Base-by-base conservation (phyloP, 352 stramenopile genomes). In the Phytophthora gonapodyides region DNA sequence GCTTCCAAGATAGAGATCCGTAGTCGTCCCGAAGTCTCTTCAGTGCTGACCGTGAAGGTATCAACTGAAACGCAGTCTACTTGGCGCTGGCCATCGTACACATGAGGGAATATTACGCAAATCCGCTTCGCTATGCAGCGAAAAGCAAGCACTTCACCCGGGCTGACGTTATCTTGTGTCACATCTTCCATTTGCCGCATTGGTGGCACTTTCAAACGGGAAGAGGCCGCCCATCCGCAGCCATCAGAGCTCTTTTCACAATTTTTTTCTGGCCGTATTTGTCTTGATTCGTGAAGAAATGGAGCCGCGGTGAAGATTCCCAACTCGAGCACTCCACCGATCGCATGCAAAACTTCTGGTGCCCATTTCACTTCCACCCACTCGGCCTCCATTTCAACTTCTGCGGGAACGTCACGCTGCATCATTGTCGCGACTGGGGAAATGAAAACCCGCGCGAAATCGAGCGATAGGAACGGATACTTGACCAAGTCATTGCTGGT, bases 361-460 rank as follows among this genome's bases (percentile, higher is more conserved):
- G 73, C 71, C 80, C 82, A 94, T 34, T 84, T 84, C 1, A 88
- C 63, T 58, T 94, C 81, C 6, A 93, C 59, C 82, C 83, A 91
- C 55, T 94, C 82, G 27, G 75, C 74, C 38, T 93, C 84, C 77
- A 93, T 78, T 52, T 94, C 85, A 30, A 93, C 59, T 7, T 87
- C 65, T 10, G 80, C 83, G 7, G 64, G 58, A 5, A 47, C 48
- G 7, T 74, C 58, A 38, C 66, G 68, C 16, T 67, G 63, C 43
- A 79, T 79, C 43, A 80, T 69, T 21, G 79, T 45, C 10, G 57
- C 73, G 19, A 81, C 53, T 1, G 85, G 73, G 12, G 66, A 69
- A 64, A 89, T 69, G 33, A 94, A 88, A 3, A 91, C 61, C 7
- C 85, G 77, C 3, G 72, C 69, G 47, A 80, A 87, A 62, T 94